Evolutionary conservation across 306 rosid genomes (phyloP).

Genomic region (Fagus crenata): DNA sequence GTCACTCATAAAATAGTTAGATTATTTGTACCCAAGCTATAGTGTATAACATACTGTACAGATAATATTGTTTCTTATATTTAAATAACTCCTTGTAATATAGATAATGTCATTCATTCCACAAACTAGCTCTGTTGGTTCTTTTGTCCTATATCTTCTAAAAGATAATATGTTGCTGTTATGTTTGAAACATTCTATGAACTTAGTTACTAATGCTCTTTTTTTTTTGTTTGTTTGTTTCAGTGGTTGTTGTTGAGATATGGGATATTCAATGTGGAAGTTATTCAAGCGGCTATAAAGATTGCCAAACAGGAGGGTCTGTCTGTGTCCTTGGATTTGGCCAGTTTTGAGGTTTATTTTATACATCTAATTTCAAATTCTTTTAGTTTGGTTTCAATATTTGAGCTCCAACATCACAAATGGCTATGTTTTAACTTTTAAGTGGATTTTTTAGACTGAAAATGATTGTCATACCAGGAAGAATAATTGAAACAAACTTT

Average conservation of each 20-base stretch:
- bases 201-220: slow-evolving; percentile 36
- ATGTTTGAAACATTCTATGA: slow-evolving; percentile 21
- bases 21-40: neutral
- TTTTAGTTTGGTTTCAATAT: neutral
- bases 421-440: neutral
- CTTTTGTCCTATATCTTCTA: slow-evolving; percentile 1
- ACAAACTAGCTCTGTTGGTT: slow-evolving; percentile 13
- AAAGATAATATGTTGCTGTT: slow-evolving; percentile 17
- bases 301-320: slow-evolving; percentile 87
- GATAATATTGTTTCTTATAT: neutral
- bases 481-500: neutral
- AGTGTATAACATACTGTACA: too few relatives aligned
- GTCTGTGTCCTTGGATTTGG: slow-evolving; percentile 86
- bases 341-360: slow-evolving; percentile 92
- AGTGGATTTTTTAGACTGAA: neutral
- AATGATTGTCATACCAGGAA: neutral
- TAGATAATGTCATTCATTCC: neutral
- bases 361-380: neutral
- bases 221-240: slow-evolving; percentile 41
- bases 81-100: neutral
- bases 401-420: neutral
- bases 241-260: slow-evolving; percentile 95
- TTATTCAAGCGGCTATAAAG: slow-evolving; percentile 75
- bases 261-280: slow-evolving; percentile 69
- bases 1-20: neutral